Evolutionary conservation across 495 filamentous ascomycete genomes (phyloP).

Genomic region (Penicillium canariense): DNA sequence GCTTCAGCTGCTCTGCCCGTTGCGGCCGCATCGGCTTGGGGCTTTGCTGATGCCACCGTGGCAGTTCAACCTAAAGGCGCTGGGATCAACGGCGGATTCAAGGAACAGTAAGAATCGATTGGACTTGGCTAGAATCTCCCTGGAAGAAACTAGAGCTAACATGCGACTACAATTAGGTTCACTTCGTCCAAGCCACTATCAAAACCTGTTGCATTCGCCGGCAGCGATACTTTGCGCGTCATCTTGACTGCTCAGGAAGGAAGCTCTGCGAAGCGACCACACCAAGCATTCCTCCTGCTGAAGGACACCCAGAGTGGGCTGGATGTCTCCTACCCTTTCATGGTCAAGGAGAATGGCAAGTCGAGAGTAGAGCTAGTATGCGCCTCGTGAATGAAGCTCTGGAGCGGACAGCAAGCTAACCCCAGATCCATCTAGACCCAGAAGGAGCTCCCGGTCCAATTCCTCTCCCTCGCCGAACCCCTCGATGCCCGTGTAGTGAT

Average conservation of each 20-base stretch:
- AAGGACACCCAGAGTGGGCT: constrained; percentile 70
- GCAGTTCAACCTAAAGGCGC: constrained; percentile 69
- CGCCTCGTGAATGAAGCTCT: background rate
- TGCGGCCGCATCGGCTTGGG: constrained; percentile 72
- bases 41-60: constrained; percentile 81
- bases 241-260: constrained; percentile 76
- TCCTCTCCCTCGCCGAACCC: constrained; percentile 63
- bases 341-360: constrained; percentile 83
- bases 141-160: constrained; percentile 9
- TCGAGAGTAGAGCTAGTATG: constrained; percentile 76
- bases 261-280: constrained; percentile 74
- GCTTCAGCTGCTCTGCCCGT: constrained; percentile 37
- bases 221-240: constrained; percentile 76
- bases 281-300: constrained; percentile 88
- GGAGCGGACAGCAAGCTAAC: constrained; percentile 5
- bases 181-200: constrained; percentile 59
- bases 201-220: constrained; percentile 61
- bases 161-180: constrained; percentile 50
- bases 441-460: constrained; percentile 84
- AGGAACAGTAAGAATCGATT: constrained; percentile 61
- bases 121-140: background rate
- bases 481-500: constrained; percentile 77
- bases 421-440: constrained; percentile 59
- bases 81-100: constrained; percentile 59
- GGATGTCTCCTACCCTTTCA: constrained; percentile 86